These are phyloP conservation scores for Nicotiana undulata DNA, from an alignment of 257 asterid genomes.

Conservation along the genomic window DNA sequence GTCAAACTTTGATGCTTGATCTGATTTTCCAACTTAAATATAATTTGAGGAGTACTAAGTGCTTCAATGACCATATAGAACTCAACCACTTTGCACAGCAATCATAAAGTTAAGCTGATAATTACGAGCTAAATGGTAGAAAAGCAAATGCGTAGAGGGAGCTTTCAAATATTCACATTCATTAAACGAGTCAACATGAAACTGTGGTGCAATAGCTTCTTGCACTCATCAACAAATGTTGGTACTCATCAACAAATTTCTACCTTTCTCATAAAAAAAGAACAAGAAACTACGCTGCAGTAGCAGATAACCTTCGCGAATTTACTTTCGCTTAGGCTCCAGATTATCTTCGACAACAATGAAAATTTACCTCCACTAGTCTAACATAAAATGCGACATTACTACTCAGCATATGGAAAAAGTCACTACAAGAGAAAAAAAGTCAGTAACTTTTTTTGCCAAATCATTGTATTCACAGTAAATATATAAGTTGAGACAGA, in stretches of 20 bases:
- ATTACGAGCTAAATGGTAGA: background rate
- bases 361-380: background rate
- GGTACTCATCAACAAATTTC: background rate
- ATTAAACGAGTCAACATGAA: background rate
- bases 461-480: background rate
- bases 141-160: background rate
- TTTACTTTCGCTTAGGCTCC: background rate
- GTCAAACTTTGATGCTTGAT: background rate
- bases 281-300: background rate
- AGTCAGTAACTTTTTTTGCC: background rate
- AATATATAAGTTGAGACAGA: background rate
- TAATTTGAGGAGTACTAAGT: background rate
- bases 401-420: background rate
- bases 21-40: background rate
- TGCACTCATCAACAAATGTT: background rate
- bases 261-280: background rate
- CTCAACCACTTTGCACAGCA: background rate
- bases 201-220: background rate
- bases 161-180: background rate
- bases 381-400: background rate
- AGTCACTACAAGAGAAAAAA: background rate
- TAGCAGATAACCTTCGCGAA: background rate
- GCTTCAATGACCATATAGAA: background rate
- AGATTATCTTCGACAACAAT: background rate
- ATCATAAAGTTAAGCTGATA: background rate